phyloP scores from a whole-genome alignment of 2,329 filamentous ascomycete genomes.

The Fusarium sp. region DNA sequence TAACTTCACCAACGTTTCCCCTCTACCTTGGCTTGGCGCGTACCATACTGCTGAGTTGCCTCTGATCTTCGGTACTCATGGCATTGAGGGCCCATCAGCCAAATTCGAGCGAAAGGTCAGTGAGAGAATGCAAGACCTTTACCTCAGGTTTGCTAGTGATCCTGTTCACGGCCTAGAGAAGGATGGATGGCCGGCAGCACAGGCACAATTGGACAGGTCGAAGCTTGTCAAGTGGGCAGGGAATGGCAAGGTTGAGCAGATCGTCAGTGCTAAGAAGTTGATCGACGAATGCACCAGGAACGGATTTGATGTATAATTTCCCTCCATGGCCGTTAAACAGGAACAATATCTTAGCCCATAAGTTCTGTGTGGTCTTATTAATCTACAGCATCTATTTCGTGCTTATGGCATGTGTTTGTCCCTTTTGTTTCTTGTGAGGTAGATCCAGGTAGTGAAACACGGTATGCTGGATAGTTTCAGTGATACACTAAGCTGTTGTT shows the following conservation, averaged over 20 bases:
- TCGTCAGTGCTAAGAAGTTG: background rate
- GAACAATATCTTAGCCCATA: background rate
- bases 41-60: conserved; percentile 33
- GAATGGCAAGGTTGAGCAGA: conserved; percentile 8
- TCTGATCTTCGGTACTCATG: conserved; percentile 28
- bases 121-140: conserved; percentile 31
- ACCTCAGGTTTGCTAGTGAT: conserved; percentile 20
- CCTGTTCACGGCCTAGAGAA: conserved; percentile 8
- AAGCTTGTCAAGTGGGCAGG: conserved; percentile 21
- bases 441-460: background rate
- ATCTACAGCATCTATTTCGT: background rate
- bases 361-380: background rate
- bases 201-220: background rate
- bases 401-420: background rate
- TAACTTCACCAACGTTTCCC: conserved; percentile 36
- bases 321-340: fast-evolving
- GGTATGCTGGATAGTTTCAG: background rate
- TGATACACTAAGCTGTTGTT: background rate
- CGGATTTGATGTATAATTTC: background rate
- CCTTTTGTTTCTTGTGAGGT: background rate
- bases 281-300: conserved; percentile 11
- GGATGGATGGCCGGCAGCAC: conserved; percentile 1
- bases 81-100: conserved; percentile 4
- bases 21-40: conserved; percentile 29
- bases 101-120: conserved; percentile 21